Evolutionary conservation across 768 basidiomycete species (phyloP).

Genomic region (Xerocomus brunneocitrinus): DNA sequence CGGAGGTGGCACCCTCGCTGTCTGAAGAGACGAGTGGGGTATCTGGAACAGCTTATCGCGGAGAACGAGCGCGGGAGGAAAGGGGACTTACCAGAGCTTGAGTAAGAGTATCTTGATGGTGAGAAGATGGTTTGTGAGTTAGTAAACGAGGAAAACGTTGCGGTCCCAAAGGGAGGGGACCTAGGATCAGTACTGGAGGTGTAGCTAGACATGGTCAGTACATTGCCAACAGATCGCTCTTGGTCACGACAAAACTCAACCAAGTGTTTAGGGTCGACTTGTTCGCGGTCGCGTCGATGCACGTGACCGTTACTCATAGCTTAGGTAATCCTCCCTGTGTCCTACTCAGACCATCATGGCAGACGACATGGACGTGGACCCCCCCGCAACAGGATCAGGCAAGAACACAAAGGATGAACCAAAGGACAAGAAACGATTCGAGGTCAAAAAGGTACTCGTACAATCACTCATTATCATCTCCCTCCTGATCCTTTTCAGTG

Average conservation of each 20-base stretch:
- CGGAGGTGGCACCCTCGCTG: slow-evolving; percentile 41
- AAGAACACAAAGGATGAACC: slow-evolving; percentile 49
- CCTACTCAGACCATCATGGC: slow-evolving; percentile 38
- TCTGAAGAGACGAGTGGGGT: slow-evolving; percentile 47
- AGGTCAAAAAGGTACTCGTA: slow-evolving; percentile 90
- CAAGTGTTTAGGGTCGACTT: slow-evolving; percentile 37
- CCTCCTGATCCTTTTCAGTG: slow-evolving; percentile 52
- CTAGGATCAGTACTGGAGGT: slow-evolving; percentile 41
- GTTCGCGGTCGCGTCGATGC: slow-evolving; percentile 36
- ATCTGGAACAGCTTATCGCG: slow-evolving; percentile 29
- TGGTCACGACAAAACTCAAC: slow-evolving; percentile 26
- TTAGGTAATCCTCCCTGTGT: slow-evolving; percentile 14
- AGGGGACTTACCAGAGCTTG: slow-evolving; percentile 45
- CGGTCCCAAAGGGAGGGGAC: slow-evolving; percentile 61
- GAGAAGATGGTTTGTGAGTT: slow-evolving; percentile 52
- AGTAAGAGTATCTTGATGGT: slow-evolving; percentile 56
- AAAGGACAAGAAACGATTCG: slow-evolving; percentile 83
- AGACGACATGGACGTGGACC: slow-evolving; percentile 71
- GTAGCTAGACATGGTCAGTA: slow-evolving; percentile 39
- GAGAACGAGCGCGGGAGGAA: neutral
- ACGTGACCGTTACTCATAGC: slow-evolving; percentile 27
- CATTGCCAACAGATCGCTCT: slow-evolving; percentile 17
- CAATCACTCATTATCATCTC: neutral
- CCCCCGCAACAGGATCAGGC: slow-evolving; percentile 30
- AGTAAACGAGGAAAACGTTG: slow-evolving; percentile 50